Base-by-base conservation (phyloP, 2,329 filamentous ascomycete genomes). In the Sarocladium strictum region DNA sequence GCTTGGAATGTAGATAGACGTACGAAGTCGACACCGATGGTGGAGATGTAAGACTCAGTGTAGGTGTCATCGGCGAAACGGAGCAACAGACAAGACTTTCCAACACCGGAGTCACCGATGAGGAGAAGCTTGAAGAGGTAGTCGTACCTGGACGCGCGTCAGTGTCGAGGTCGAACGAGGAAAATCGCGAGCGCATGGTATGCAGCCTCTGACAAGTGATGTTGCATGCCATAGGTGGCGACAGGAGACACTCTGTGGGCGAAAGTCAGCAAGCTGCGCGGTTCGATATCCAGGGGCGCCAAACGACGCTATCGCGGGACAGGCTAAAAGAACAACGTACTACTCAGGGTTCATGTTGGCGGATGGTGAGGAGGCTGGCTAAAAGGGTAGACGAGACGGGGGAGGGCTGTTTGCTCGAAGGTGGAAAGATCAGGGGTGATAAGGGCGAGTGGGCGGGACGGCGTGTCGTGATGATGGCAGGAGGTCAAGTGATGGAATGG, bases 41-140 rank as follows among this genome's bases (percentile, higher is more conserved):
- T 99, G 61, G 94, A 97, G 78, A 99, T 99, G 80, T 97, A 99
- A 73, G 90, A 96, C 80, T 97, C 94, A 58, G 94, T 99, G 81
- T 97, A 99, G 74, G 94, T 97, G 70, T 97, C 92, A 72, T 97
- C 94, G 70, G 94, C 94, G 71, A 99, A 99, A 79, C 94, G 91
- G 71, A 99, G 82, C 64, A 99, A 83, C 78, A 99, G 75, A 78
- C 94, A 99, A 70, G 94, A 99, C 87, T 99, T 99, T 87, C 94
- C 94, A 69, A 99, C 94, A 85, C 94, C 94, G 74, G 94, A 99
- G 75, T 99, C 94, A 76, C 94, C 94, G 85, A 99, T 99, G 80
- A 99, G 93, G 76, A 99, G 90, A 63, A 99, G 91, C 86, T 99
- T 99, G 86, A 99, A 99, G 70, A 99, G 91, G 76, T 99, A 99